These are phyloP conservation scores for Solanum megistacrolobum DNA, from an alignment of 257 asterid genomes.

Conservation along the genomic window DNA sequence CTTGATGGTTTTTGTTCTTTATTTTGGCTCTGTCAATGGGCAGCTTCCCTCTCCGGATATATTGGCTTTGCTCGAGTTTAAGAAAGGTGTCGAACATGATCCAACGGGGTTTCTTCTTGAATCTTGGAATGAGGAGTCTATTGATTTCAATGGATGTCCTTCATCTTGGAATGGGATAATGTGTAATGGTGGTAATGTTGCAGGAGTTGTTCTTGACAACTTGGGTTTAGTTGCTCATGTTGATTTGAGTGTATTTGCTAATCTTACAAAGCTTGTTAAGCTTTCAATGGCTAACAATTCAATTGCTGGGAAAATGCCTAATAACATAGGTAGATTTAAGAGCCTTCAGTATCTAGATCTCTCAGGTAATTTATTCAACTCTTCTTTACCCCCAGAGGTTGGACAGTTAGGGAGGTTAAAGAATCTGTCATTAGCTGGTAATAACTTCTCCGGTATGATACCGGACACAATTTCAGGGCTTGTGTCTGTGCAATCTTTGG, in stretches of 20 bases:
- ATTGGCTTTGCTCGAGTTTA: slow-evolving; percentile 67
- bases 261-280: slow-evolving; percentile 78
- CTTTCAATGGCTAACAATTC: slow-evolving; percentile 83
- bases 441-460: slow-evolving; percentile 68
- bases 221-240: slow-evolving; percentile 58
- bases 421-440: slow-evolving; percentile 75
- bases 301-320: slow-evolving; percentile 51
- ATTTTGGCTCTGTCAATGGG: slow-evolving; percentile 38
- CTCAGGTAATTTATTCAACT: slow-evolving; percentile 58
- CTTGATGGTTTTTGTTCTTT: slow-evolving; percentile 24
- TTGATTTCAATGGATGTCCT: slow-evolving; percentile 95
- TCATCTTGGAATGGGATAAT: slow-evolving; percentile 96
- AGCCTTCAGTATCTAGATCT: slow-evolving; percentile 67
- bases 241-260: slow-evolving; percentile 66
- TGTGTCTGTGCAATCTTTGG: slow-evolving; percentile 52
- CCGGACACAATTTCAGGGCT: slow-evolving; percentile 63
- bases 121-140: slow-evolving; percentile 95
- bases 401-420: slow-evolving; percentile 41
- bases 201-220: slow-evolving; percentile 80
- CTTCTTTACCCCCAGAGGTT: slow-evolving; percentile 59
- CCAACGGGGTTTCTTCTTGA: slow-evolving; percentile 77
- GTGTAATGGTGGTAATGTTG: slow-evolving; percentile 94
- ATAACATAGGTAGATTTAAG: slow-evolving; percentile 45
- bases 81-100: slow-evolving; percentile 85
- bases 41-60: slow-evolving; percentile 96